Conservation (phyloP, 148 eudicot genomes). For the Persicaria maculosa region DNA sequence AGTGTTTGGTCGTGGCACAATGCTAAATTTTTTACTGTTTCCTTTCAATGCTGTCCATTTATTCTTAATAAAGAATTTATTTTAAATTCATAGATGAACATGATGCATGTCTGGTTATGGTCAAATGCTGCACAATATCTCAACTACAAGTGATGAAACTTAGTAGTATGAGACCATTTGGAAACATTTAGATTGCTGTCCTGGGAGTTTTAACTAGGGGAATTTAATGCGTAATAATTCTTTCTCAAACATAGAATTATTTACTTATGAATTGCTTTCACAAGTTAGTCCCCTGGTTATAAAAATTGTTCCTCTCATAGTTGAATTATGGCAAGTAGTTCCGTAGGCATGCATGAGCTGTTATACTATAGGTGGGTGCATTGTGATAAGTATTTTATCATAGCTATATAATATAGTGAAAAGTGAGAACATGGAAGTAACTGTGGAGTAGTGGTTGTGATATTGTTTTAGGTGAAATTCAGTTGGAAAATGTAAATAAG, state of each 20-base stretch:
- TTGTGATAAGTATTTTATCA: no score
- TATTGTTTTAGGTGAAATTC: neutral
- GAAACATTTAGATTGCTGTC: no score
- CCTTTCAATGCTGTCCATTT: constrained; percentile 1
- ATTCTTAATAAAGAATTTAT: neutral
- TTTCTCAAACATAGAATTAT: no score
- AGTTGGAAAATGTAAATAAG: neutral
- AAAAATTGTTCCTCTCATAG: no score
- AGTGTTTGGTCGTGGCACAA: neutral
- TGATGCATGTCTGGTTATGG: neutral
- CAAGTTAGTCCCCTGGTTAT: no score
- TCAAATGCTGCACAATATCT: neutral
- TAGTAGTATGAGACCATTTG: no score
- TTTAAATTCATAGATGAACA: neutral
- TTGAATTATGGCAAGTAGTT: no score
- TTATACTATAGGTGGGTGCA: neutral
- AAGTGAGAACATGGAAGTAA: neutral
- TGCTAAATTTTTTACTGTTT: neutral
- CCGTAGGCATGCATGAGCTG: no score
- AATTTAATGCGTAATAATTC: no score
- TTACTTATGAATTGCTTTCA: neutral
- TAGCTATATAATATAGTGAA: neutral
- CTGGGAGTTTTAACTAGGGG: no score
- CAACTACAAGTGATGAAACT: neutral
- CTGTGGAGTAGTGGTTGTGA: neutral